Evolutionary conservation across 108 stramenopile species (phyloP).

Genomic region (Cyclotella choctawhatcheeana): DNA sequence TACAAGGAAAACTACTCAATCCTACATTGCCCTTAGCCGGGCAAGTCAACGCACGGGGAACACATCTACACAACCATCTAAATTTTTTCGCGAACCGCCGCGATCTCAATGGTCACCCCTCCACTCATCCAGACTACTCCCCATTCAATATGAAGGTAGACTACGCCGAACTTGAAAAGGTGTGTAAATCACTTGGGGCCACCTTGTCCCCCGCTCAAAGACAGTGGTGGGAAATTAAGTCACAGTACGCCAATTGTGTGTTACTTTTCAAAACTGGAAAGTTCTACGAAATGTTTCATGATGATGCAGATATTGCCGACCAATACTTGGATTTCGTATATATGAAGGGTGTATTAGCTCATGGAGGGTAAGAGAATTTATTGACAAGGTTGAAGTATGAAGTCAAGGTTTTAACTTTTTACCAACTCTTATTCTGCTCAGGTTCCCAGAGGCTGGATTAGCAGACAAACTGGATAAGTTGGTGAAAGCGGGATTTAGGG

Average conservation of each 20-base stretch:
- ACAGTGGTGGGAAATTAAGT: slow-evolving; percentile 99
- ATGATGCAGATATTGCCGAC: slow-evolving; percentile 97
- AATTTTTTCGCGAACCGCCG: slow-evolving; percentile 72
- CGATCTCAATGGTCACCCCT: slow-evolving; percentile 67
- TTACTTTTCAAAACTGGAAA: slow-evolving; percentile 99
- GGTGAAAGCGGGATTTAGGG: slow-evolving; percentile 94
- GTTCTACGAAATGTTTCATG: slow-evolving; percentile 94
- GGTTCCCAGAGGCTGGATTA: slow-evolving; percentile 96
- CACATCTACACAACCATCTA: slow-evolving; percentile 92
- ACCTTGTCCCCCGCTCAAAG: slow-evolving; percentile 88
- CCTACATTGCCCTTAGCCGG: slow-evolving; percentile 14
- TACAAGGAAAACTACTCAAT: not conserved
- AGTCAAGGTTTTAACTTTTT: too few relatives aligned
- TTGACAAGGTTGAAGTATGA: too few relatives aligned
- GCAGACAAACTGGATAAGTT: slow-evolving; percentile 85
- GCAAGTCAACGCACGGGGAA: slow-evolving; percentile 53
- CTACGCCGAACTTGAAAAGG: slow-evolving; percentile 51
- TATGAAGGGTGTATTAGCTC: slow-evolving; percentile 97
- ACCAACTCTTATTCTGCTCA: too few relatives aligned
- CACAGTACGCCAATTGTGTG: slow-evolving; percentile 94
- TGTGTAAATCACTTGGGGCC: slow-evolving; percentile 24
- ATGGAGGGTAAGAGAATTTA: too few relatives aligned
- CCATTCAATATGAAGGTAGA: slow-evolving; percentile 84
- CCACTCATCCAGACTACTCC: slow-evolving; percentile 84
- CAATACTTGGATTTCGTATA: slow-evolving; percentile 86